Evolutionary conservation across 768 basidiomycete species (phyloP).

Genomic region (Termitomyces sp.): DNA sequence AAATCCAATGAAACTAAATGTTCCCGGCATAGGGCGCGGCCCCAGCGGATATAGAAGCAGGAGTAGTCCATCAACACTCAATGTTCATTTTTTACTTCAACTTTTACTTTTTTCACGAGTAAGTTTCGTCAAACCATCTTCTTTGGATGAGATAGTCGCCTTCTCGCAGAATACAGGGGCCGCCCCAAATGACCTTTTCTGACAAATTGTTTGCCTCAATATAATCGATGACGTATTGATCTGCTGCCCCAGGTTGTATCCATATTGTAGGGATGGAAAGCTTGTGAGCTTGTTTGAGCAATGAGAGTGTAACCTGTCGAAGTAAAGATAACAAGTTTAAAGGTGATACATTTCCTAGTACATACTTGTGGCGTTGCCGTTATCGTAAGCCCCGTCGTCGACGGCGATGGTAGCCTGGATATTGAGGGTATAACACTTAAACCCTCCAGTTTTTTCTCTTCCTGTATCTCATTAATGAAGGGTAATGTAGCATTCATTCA

Average conservation of each 20-base stretch:
- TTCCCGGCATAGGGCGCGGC: too few relatives aligned
- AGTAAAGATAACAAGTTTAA: constrained; percentile 9
- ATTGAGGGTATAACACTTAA: constrained; percentile 15
- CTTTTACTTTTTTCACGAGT: background rate
- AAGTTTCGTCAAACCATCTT: constrained; percentile 19
- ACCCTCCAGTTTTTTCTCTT: constrained; percentile 15
- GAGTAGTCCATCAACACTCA: too few relatives aligned
- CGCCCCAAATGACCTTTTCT: constrained; percentile 17
- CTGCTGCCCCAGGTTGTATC: constrained; percentile 18
- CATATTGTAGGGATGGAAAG: constrained; percentile 17
- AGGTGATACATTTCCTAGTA: background rate
- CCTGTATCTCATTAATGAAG: constrained; percentile 1
- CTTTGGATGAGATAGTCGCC: constrained; percentile 16
- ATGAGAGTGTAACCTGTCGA: constrained; percentile 18
- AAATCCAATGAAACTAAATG: too few relatives aligned
- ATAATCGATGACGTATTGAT: constrained; percentile 14
- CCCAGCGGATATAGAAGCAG: too few relatives aligned
- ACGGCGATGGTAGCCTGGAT: constrained; percentile 18
- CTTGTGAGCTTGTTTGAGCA: constrained; percentile 20
- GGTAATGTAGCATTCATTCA: too few relatives aligned
- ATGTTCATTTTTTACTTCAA: background rate
- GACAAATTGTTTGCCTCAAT: constrained; percentile 16
- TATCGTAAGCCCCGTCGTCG: constrained; percentile 16
- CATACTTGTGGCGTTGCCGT: constrained; percentile 14
- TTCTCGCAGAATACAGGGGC: constrained; percentile 19